phyloP scores from a whole-genome alignment of 2,329 filamentous ascomycete species.

The Fusarium sp. region DNA sequence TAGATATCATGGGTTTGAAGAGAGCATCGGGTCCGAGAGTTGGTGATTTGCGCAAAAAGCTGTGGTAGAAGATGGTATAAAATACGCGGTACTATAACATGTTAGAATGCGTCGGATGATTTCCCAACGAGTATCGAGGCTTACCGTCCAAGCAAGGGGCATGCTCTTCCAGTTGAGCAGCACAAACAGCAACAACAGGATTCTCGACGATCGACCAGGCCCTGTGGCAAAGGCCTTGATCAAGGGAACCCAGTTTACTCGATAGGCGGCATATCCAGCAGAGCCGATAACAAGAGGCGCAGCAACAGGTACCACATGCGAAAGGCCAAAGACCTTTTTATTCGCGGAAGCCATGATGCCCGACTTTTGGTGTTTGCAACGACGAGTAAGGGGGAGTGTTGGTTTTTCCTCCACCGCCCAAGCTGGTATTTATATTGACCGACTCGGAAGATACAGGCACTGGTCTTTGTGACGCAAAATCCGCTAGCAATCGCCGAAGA shows the following conservation, averaged over 20 bases:
- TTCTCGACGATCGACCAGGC: slow-evolving; percentile 62
- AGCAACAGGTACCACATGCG: slow-evolving; percentile 52
- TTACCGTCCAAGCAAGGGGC: slow-evolving; percentile 79
- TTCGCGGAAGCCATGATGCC: slow-evolving; percentile 47
- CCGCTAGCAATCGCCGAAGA: neutral
- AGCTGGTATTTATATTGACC: slow-evolving; percentile 8
- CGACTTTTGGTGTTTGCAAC: slow-evolving; percentile 14
- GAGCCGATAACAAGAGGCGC: slow-evolving; percentile 54
- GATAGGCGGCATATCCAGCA: slow-evolving; percentile 58
- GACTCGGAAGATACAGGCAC: neutral
- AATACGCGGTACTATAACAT: slow-evolving; percentile 63
- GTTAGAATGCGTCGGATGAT: neutral
- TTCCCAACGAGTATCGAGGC: slow-evolving; percentile 41
- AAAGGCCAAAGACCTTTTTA: slow-evolving; percentile 48
- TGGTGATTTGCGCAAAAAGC: slow-evolving; percentile 58
- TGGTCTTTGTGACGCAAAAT: neutral
- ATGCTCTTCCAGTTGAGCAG: slow-evolving; percentile 77
- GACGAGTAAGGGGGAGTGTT: slow-evolving; percentile 5
- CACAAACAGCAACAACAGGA: slow-evolving; percentile 64
- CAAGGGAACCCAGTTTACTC: slow-evolving; percentile 53
- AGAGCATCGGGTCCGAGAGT: slow-evolving; percentile 68
- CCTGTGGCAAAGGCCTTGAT: slow-evolving; percentile 60
- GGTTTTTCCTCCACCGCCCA: neutral
- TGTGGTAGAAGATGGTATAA: slow-evolving; percentile 64
- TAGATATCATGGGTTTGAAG: slow-evolving; percentile 75